Percentiles rank a stretch among this genome's conserved stretches.
Evolutionary conservation across 352 stramenopile genomes (phyloP).

Genomic region (Phytophthora constricta): DNA sequence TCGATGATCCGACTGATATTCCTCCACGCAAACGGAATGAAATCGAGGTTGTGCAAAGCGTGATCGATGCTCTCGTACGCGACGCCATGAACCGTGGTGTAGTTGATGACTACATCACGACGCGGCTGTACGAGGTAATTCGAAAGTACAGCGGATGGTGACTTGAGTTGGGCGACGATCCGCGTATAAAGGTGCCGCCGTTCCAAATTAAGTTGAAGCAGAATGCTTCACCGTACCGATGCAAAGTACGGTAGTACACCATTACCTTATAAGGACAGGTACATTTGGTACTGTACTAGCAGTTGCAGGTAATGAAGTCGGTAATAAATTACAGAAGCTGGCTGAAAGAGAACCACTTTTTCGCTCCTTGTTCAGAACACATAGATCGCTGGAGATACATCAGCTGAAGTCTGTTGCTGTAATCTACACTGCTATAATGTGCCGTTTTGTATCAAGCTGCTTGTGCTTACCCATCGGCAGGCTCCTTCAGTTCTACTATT

Average conservation of each 20-base stretch:
- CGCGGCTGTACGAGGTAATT: neutral
- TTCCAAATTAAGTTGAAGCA: constrained; percentile 21
- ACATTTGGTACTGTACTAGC: too few species aligned
- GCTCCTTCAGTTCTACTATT: too few species aligned
- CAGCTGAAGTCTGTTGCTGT: too few species aligned
- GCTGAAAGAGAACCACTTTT: too few species aligned
- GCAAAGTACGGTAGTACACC: constrained; percentile 13
- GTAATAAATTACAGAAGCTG: too few species aligned
- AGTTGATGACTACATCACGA: neutral
- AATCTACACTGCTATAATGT: too few species aligned
- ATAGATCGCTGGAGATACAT: too few species aligned
- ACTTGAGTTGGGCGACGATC: constrained; percentile 19
- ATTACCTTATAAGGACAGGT: too few species aligned
- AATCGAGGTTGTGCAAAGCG: neutral
- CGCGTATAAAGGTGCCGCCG: constrained; percentile 13
- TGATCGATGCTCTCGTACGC: neutral
- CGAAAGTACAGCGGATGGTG: constrained; percentile 3
- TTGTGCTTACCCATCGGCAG: too few species aligned
- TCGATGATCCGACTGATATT: neutral
- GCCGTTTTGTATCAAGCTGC: too few species aligned
- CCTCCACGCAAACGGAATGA: neutral
- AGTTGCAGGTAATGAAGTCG: too few species aligned
- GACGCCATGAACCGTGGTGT: neutral
- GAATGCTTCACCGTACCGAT: constrained; percentile 19
- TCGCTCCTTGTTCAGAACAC: too few species aligned